Percentiles rank a stretch among this genome's conserved stretches.
These are phyloP conservation scores for Solanum hybrid DNA, from an alignment of 305 asterid species.

Conservation along the genomic window DNA sequence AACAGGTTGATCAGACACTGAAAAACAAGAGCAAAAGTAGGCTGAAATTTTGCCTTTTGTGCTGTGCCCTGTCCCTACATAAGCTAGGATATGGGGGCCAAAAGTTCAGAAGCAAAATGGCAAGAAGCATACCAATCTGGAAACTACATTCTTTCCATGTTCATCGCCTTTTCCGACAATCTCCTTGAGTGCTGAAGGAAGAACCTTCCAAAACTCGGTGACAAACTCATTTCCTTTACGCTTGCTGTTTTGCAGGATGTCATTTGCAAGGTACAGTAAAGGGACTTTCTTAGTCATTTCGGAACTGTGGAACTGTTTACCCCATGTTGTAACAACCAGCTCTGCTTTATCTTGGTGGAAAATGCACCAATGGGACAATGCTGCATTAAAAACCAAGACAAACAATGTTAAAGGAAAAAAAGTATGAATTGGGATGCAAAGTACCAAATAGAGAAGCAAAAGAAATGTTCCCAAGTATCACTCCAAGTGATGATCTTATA, in stretches of 20 bases:
- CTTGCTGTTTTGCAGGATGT: constrained; percentile 86
- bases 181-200: constrained; percentile 79
- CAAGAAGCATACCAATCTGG: constrained; percentile 61
- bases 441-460: background rate
- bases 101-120: constrained; percentile 4
- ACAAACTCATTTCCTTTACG: constrained; percentile 94
- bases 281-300: constrained; percentile 69
- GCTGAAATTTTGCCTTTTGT: background rate
- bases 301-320: constrained; percentile 60
- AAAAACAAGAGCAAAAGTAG: background rate
- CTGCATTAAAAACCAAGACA: constrained; percentile 47
- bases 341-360: constrained; percentile 90
- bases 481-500: background rate
- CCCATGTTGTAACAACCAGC: constrained; percentile 81
- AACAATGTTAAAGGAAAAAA: background rate
- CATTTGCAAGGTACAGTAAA: constrained; percentile 89
- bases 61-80: background rate
- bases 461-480: background rate
- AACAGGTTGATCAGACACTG: constrained; percentile 2
- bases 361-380: constrained; percentile 94
- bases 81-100: background rate
- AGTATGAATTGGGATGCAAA: background rate
- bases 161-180: constrained; percentile 56
- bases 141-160: constrained; percentile 51
- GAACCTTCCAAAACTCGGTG: constrained; percentile 86